Base-by-base conservation (phyloP, 495 filamentous ascomycete genomes). In the Penicillium soppii region DNA sequence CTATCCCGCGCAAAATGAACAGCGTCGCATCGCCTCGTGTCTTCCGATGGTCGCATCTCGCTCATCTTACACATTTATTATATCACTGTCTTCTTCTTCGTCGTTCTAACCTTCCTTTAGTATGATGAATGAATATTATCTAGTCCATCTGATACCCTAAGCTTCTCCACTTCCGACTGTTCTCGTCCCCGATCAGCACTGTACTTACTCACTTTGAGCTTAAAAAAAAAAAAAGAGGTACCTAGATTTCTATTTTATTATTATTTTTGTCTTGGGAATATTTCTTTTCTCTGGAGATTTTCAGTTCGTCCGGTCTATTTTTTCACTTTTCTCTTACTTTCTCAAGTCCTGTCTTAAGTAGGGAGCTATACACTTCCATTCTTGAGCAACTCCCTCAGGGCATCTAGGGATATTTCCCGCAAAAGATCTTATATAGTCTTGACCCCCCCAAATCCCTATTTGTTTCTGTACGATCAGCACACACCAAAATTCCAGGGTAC, bases 21-120 rank as follows among this genome's bases (percentile, higher is more conserved):
- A 68, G 62, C 59, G 65, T 70, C 62, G 51, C 59, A 68, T 70
- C 57, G 62, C 51, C 59, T 67, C 51, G 58, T 68, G 59, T 47
- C 57, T 54, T 56, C 58, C 59, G 59, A 65, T 63, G 67, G 67
- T 70, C 67, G 62, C 64, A 69, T 68, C 61, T 64, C 41, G 29
- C 29, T 32, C 32, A 36, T 47, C 30, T 36, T 26, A 37, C 21
- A 32, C 20, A 29, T 44, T 36, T 16, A 44, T 19, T 44, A 25
- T 17, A 5, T 46, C 21, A 15, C 20, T 43, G 15, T 20, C 7
- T 12, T 12, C 9, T 17, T 46, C 2, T 15, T 36, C 7, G 13
- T 41, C 7, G 13, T 26, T 26, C 15, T 26, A 19, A 7, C 22
- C 23, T 42, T 5, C 16, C 22, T 42, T 16, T 17, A 21, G 25